Evolutionary conservation across 192 early-diverging fungal species (phyloP), one percentile per base, ranked within the genome.

Genomic region (Backusella macrospora): DNA sequence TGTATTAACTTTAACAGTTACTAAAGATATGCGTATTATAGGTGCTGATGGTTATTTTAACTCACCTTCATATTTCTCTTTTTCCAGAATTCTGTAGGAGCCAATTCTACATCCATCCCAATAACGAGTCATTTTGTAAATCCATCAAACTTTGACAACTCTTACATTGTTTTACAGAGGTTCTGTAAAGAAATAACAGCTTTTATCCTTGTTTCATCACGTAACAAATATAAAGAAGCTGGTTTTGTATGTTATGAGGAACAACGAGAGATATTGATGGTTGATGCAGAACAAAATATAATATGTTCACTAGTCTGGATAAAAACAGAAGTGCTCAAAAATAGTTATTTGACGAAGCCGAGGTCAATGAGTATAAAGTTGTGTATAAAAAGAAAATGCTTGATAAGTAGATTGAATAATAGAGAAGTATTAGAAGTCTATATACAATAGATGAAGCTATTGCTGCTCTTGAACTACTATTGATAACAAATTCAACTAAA

Each of bases 161-260:
- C 85, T 5, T 88, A 83, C 63, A 88, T 90, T 63, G 84, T 90
- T 4, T 69, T 90, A 1, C 84, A 90, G 72, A 87, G 88, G 45
- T 90, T 90, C 71, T 87, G 84, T 64, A 90, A 90, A 72, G 87
- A 90, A 71, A 76, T 90, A 68, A 86, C 88, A 1, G 87, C 87
- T 0, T 80, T 82, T 0, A 84, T 85, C 0, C 72, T 90, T 39
- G 88, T 86, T n/a, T 10, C 66, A 82, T 23, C 87, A 90, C 62
- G 72, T 76, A 1, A 78, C 78, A 4, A 77, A 67, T 74, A 67
- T 23, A 64, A 74, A 14, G 64, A 74, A 16, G 67, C 67, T 74
- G 64, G 73, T 34, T 74, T 74, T 52, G 65, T 74, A 14, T 45
- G 62, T 15, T 72, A 72, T 29, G 62, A 72, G 23, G 59, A 72